Percentiles rank a stretch among this genome's conserved stretches.
Conservation (phyloP, 495 filamentous ascomycete species). For the Glonium stellatum region DNA sequence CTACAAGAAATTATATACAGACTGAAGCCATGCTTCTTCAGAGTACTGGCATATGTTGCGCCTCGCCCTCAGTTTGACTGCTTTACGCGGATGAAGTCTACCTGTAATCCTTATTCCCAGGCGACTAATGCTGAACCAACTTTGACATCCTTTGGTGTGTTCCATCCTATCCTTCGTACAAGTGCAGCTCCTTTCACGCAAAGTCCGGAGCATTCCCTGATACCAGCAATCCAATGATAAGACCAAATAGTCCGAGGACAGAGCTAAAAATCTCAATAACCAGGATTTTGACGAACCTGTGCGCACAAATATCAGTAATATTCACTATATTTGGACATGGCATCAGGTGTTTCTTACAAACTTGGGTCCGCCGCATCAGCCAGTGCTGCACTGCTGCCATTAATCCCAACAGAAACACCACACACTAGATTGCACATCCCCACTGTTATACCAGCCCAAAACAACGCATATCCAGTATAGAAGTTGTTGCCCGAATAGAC, state of each 20-base stretch:
- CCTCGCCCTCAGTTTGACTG: background rate
- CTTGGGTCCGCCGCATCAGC: conserved; percentile 92
- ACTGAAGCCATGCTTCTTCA: background rate
- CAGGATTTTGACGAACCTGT: conserved; percentile 94
- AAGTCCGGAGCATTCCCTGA: conserved; percentile 76
- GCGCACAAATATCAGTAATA: background rate
- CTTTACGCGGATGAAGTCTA: too few species aligned
- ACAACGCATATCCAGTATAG: conserved; percentile 94
- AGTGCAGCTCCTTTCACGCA: background rate
- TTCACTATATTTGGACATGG: background rate
- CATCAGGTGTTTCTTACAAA: conserved; percentile 54
- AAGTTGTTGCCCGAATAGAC: conserved; percentile 63
- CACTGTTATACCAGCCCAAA: conserved; percentile 92
- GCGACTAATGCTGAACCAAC: too few species aligned
- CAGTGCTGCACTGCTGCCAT: conserved; percentile 90
- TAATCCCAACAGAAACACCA: conserved; percentile 95
- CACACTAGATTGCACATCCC: conserved; percentile 93
- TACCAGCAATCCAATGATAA: conserved; percentile 88
- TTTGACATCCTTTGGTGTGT: background rate
- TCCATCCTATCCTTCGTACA: background rate
- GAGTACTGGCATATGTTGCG: background rate
- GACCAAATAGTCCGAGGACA: conserved; percentile 91
- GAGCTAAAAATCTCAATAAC: conserved; percentile 99
- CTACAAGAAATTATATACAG: conserved; percentile 1
- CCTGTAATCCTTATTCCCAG: too few species aligned